Conservation (phyloP, 257 asterid species). For the Gynochthodes officinalis region DNA sequence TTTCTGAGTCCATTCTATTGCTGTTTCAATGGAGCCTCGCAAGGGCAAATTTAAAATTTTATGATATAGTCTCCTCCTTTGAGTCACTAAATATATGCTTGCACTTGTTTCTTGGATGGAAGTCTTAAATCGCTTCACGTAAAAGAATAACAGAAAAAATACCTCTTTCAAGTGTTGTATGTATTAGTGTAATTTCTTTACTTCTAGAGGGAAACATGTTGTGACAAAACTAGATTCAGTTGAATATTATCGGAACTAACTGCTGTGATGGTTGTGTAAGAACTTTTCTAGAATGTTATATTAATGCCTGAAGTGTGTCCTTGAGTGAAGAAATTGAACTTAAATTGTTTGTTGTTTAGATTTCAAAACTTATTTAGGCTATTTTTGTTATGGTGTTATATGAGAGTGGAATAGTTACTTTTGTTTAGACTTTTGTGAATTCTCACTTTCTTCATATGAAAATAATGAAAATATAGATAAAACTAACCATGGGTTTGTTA, state of each 20-base stretch:
- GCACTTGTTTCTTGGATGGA: too few relatives aligned
- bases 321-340: not conserved
- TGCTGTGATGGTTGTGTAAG: not conserved
- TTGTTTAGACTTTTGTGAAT: not conserved
- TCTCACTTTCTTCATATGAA: not conserved
- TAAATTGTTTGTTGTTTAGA: too few relatives aligned
- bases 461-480: not conserved
- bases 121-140: not conserved
- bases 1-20: not conserved
- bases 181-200: not conserved
- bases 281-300: not conserved
- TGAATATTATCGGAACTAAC: not conserved
- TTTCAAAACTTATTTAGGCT: too few relatives aligned
- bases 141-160: not conserved
- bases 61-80: not conserved
- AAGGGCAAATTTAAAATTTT: not conserved
- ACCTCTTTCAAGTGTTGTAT: not conserved
- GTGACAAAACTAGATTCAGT: not conserved
- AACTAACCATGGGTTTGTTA: not conserved
- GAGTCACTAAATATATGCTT: not conserved
- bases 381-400: not conserved
- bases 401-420: not conserved
- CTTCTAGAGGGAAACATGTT: not conserved
- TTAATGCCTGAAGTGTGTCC: not conserved
- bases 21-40: too few relatives aligned